A percentile compares a stretch with the other conserved stretches of the same genome.
Conservation (phyloP, 768 basidiomycete species). For the Tubosaeta sp. region DNA sequence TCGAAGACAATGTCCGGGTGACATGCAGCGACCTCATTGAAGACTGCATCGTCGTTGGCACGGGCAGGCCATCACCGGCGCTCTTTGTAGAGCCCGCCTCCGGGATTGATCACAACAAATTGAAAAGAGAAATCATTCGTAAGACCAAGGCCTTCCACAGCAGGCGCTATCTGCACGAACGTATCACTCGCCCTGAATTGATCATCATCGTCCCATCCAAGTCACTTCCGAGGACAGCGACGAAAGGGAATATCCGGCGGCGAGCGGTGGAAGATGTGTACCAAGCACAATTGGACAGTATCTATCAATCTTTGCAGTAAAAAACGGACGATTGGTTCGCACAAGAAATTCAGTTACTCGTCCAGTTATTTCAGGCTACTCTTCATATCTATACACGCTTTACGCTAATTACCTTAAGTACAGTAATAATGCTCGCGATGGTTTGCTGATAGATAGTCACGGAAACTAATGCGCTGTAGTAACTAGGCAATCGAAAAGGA, state of each 20-base stretch:
- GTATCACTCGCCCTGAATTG: conserved; percentile 60
- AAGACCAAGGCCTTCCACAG: conserved; percentile 71
- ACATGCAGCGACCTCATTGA: conserved; percentile 63
- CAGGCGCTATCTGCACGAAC: conserved; percentile 74
- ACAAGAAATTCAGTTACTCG: conserved; percentile 17
- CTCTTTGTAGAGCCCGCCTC: conserved; percentile 66
- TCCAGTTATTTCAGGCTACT: conserved; percentile 4
- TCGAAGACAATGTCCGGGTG: conserved; percentile 70
- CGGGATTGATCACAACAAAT: conserved; percentile 50
- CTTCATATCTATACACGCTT: conserved; percentile 8
- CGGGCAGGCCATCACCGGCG: conserved; percentile 69
- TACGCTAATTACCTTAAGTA: conserved; percentile 18
- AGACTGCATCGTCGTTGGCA: conserved; percentile 75
- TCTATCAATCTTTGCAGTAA: conserved; percentile 39
- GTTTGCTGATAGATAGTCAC: neutral
- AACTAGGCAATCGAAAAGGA: neutral
- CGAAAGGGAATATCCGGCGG: conserved; percentile 79
- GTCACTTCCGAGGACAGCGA: conserved; percentile 72
- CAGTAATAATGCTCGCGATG: conserved; percentile 8
- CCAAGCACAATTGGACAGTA: conserved; percentile 51
- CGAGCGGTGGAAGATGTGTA: conserved; percentile 69
- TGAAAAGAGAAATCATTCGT: conserved; percentile 69
- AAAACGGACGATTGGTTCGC: neutral
- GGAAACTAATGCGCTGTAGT: conserved; percentile 4
- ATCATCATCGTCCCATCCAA: conserved; percentile 61